phyloP scores from a whole-genome alignment of 169 alveolate species.

The Blepharisma undulans region DNA sequence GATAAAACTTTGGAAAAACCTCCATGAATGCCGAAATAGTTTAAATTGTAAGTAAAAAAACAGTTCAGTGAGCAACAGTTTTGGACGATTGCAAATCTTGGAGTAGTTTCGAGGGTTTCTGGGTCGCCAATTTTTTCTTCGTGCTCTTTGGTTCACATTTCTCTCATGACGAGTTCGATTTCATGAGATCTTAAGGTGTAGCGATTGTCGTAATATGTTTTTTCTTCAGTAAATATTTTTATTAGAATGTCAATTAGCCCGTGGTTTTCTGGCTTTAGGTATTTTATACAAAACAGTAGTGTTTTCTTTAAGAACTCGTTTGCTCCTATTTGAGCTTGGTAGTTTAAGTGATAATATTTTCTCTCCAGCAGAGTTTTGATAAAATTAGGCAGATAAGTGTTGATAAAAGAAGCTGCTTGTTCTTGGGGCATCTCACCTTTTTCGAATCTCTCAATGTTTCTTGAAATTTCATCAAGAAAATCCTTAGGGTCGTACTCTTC shows the following conservation, averaged over 20 bases:
- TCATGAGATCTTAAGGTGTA: background rate
- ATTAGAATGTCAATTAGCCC: slow-evolving; percentile 11
- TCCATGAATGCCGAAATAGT: background rate
- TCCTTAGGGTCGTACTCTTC: slow-evolving; percentile 14
- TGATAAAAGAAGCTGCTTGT: background rate
- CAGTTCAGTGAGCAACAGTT: background rate
- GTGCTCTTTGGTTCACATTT: background rate
- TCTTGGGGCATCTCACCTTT: background rate
- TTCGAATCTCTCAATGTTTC: background rate
- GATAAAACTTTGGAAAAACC: background rate
- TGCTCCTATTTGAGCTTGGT: background rate
- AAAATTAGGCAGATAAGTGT: background rate
- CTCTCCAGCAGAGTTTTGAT: background rate
- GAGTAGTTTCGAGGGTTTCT: background rate
- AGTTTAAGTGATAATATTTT: background rate
- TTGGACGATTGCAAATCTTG: background rate
- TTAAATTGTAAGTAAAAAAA: background rate
- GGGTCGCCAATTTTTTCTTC: background rate
- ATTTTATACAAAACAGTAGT: background rate
- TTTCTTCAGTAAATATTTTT: background rate
- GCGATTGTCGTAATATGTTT: background rate
- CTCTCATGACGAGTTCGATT: background rate
- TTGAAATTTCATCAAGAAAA: background rate
- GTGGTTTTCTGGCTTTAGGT: background rate
- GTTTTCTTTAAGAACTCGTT: slow-evolving; percentile 5